Percentiles rank a stretch among this genome's conserved stretches.
These are phyloP conservation scores for Thyridium curvatum DNA, from an alignment of 2,329 filamentous ascomycete species.

Conservation along the genomic window DNA sequence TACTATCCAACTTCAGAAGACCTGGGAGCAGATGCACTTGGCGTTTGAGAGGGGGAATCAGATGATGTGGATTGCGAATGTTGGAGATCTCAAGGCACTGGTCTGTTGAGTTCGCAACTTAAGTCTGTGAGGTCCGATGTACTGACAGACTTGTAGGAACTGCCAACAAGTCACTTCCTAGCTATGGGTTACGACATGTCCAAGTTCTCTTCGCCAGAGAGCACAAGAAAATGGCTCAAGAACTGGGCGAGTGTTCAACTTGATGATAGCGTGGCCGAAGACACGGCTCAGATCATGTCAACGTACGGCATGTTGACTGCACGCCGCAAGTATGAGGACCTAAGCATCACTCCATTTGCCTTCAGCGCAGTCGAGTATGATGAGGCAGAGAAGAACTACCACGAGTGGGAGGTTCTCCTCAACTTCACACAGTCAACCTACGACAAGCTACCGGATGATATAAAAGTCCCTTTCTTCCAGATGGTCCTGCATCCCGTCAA, in stretches of 20 bases:
- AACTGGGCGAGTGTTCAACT: constrained; percentile 43
- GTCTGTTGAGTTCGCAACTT: constrained; percentile 6
- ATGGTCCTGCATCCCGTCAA: constrained; percentile 49
- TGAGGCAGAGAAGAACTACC: constrained; percentile 46
- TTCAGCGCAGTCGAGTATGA: constrained; percentile 52
- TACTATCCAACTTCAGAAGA: constrained; percentile 59
- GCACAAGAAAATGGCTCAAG: constrained; percentile 36
- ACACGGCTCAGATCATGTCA: constrained; percentile 41
- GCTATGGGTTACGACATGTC: constrained; percentile 47
- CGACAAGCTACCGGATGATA: constrained; percentile 29
- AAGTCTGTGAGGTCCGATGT: neutral
- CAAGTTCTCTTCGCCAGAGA: constrained; percentile 19
- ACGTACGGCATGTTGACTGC: constrained; percentile 30
- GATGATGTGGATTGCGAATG: constrained; percentile 57
- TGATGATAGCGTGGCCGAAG: constrained; percentile 26
- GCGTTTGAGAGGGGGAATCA: constrained; percentile 47
- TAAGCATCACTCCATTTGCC: constrained; percentile 21
- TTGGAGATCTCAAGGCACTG: constrained; percentile 56
- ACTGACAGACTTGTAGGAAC: constrained; percentile 22
- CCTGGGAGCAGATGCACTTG: constrained; percentile 59
- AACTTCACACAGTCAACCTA: constrained; percentile 36
- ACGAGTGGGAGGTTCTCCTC: constrained; percentile 41
- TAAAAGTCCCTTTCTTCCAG: constrained; percentile 47
- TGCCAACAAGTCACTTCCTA: constrained; percentile 46
- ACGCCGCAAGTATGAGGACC: constrained; percentile 27